These are phyloP conservation scores for Penicillium paradoxum DNA, from an alignment of 495 filamentous ascomycete species.

Conservation along the genomic window DNA sequence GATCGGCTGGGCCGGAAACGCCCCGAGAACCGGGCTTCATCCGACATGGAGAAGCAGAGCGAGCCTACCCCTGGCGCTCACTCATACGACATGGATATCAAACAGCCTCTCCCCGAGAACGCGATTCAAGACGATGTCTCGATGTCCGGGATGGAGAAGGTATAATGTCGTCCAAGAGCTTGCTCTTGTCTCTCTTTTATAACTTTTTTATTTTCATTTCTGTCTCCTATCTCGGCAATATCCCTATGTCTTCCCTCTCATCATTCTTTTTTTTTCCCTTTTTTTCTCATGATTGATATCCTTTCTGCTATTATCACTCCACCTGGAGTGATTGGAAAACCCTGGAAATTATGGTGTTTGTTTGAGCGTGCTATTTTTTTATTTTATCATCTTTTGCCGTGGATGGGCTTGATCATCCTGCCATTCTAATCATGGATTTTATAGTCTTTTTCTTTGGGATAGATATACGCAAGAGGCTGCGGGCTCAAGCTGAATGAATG, in stretches of 20 bases:
- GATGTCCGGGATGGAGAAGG: conserved; percentile 40
- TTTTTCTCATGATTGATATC: conserved; percentile 27
- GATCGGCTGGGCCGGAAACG: conserved; percentile 61
- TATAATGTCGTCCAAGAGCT: conserved; percentile 9
- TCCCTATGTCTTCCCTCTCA: background rate
- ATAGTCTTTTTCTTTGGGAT: conserved; percentile 4
- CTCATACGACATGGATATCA: conserved; percentile 30
- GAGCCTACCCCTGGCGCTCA: conserved; percentile 17
- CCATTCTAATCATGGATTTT: conserved; percentile 1
- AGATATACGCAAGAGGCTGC: conserved; percentile 7
- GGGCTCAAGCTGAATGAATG: conserved; percentile 10
- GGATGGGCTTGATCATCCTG: background rate
- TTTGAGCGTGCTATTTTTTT: background rate
- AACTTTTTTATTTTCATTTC: background rate
- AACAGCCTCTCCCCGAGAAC: conserved; percentile 27
- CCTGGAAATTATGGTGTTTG: conserved; percentile 2
- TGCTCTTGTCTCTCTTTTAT: conserved; percentile 3
- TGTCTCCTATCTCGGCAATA: background rate
- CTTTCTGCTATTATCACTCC: conserved; percentile 15
- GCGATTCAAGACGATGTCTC: conserved; percentile 29
- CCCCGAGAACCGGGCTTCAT: conserved; percentile 24
- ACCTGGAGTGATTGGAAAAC: background rate
- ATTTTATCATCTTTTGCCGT: no score
- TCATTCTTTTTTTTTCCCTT: conserved; percentile 5
- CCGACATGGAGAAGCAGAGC: conserved; percentile 21